These are phyloP conservation scores for Anastatica hierochuntica DNA, from an alignment of 345 rosid genomes.

Conservation along the genomic window DNA sequence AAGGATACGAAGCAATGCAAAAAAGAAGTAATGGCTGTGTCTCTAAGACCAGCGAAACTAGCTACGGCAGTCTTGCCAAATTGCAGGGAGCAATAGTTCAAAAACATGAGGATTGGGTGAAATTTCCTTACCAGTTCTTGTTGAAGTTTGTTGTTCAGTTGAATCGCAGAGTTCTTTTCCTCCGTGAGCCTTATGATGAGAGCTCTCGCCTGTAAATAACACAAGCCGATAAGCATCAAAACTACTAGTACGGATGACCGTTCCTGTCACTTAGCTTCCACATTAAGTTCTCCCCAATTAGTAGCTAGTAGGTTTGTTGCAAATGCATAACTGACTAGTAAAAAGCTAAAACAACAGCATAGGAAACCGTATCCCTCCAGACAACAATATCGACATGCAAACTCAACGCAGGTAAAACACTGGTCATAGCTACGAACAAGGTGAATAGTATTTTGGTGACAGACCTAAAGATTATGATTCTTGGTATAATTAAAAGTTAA, in stretches of 20 bases:
- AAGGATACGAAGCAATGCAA: too few species aligned
- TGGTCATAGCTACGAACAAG: neutral
- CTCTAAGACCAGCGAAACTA: too few species aligned
- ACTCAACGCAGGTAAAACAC: neutral
- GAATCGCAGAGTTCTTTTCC: slow-evolving; percentile 46
- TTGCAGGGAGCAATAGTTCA: too few species aligned
- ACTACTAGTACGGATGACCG: neutral
- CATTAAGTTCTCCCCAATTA: too few species aligned
- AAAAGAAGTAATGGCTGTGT: too few species aligned
- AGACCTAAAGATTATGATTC: neutral
- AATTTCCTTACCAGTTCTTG: slow-evolving; percentile 46
- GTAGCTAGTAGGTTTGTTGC: too few species aligned
- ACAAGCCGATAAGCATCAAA: neutral
- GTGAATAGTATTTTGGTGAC: neutral
- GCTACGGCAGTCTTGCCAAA: too few species aligned
- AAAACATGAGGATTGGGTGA: too few species aligned
- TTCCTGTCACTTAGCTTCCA: neutral
- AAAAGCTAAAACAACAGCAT: neutral
- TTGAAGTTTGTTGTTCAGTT: slow-evolving; percentile 46
- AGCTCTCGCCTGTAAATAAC: slow-evolving; percentile 39
- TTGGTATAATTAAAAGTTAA: neutral
- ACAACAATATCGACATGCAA: neutral
- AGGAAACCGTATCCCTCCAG: neutral
- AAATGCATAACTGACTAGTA: neutral
- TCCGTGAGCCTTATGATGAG: slow-evolving; percentile 45